Evolutionary conservation across 176 grass and related monocot species (phyloP), one percentile per base, ranked within the genome.

Genomic region (Raddia distichophylla): DNA sequence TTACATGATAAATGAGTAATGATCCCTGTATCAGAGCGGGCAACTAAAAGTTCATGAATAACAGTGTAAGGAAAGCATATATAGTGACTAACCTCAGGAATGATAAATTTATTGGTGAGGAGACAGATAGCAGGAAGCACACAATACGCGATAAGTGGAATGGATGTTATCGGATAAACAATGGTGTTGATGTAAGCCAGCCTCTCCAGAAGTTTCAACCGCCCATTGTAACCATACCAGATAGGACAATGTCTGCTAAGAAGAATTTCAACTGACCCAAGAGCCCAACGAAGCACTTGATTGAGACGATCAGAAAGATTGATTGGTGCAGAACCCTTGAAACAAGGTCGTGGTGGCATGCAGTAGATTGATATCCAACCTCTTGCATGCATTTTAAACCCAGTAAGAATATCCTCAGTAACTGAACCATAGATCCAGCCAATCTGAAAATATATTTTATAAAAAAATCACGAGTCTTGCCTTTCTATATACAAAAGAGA

Each of bases 221-320:
- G 89, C 35, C 88, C 93, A 17, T 69, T 91, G 37, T 98, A 93
- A 33, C 90, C 91, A 64, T 98, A 98, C 95, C 95, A 98, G 27
- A 98, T 98, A 71, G 95, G 95, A 82, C 95, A 98, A 84, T 98
- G 95, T 69, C 95, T 87, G 84, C 93, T 95, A 15, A 98, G 83
- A 68, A 98, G 77, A 87, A 98, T 98, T 79, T 98, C 93, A 71
- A 98, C 87, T 11, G 96, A 98, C 22, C 96, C 96, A 85, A 98
- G 91, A 64, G 96, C 96, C 96, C 96, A 98, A 8, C 91, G 92
- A 5, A 98, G 90, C 77, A 98, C 90, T 57, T 98, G 96, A 56
- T 95, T 95, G 58, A 98, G 91, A 86, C 96, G 96, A 54, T 98
- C 96, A 3, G 96, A 98, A 82, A 98, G 90, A 92, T 98, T 98